Base-by-base conservation (phyloP, 495 filamentous ascomycete species). In the Aspergillus affinis region DNA sequence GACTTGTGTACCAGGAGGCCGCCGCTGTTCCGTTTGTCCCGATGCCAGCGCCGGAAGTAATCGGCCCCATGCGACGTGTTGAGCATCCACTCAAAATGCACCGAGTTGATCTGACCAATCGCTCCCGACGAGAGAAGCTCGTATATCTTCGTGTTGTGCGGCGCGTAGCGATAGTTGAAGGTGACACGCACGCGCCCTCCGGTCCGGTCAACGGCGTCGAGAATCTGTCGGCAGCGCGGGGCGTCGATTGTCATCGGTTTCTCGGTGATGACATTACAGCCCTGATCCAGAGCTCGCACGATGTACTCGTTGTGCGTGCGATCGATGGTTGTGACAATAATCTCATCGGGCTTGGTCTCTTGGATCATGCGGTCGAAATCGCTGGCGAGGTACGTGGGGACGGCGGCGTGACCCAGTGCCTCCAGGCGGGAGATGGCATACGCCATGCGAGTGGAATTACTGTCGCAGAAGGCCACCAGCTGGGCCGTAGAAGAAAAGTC, bases 221-320 rank as follows among this genome's bases (percentile, higher is more conserved):
- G 60, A 59, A 85, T 84, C 41, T 70, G 67, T 3, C 71, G 74
- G 65, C 82, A 84, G 19, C 81, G 78, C 17, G 74, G 70, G 8
- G 77, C 82, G 61, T 85, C 82, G 65, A 84, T 75, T 4, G 79
- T 83, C 83, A 86, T 86, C 17, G 83, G 83, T 57, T 86, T 86
- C 63, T 86, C 82, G 17, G 78, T 84, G 47, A 84, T 71, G 4
- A 83, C 82, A 67, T 79, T 76, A 64, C 79, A 79, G n/a, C 82
- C 82, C 1, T 84, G 71, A 53, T 84, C 78, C 54, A 86, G 70
- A 6, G 82, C 80, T 17, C 76, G 75, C 26, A 80, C 67, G 59
- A 84, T 84, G 69, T 86, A 85, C 20, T 66, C 69, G 61, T 85
- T 69, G 69, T 86, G 82, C 7, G 80, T 81, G 51, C 81, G 78